Evolutionary conservation across 495 filamentous ascomycete species (phyloP).

Genomic region (Lasiosphaeriaceae sp.): DNA sequence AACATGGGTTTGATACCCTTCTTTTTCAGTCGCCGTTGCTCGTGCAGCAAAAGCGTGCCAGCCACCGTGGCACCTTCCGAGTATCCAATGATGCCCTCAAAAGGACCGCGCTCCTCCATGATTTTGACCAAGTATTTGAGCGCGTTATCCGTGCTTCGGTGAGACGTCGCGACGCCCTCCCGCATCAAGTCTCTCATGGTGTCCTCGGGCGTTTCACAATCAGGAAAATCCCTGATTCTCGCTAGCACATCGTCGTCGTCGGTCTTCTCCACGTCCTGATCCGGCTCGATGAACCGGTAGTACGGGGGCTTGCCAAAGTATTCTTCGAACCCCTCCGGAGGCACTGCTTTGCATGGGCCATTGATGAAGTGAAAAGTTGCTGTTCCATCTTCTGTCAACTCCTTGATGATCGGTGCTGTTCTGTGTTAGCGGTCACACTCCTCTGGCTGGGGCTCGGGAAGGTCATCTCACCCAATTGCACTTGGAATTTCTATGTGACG

Average conservation of each 20-base stretch:
- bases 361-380: slow-evolving; percentile 46
- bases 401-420: slow-evolving; percentile 43
- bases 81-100: slow-evolving; percentile 55
- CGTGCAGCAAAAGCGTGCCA: slow-evolving; percentile 50
- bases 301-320: slow-evolving; percentile 50
- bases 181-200: slow-evolving; percentile 50
- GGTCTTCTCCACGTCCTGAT: slow-evolving; percentile 35
- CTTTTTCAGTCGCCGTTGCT: slow-evolving; percentile 43
- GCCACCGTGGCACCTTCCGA: slow-evolving; percentile 61
- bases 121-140: slow-evolving; percentile 43
- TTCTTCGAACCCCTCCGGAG: slow-evolving; percentile 48
- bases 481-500: slow-evolving; percentile 46
- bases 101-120: slow-evolving; percentile 49
- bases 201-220: slow-evolving; percentile 44
- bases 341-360: slow-evolving; percentile 42
- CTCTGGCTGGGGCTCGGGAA: not conserved
- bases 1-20: slow-evolving; percentile 45
- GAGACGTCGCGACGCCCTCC: slow-evolving; percentile 41
- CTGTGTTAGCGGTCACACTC: not conserved
- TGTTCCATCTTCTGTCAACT: slow-evolving; percentile 40
- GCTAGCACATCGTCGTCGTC: slow-evolving; percentile 44
- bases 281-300: slow-evolving; percentile 48
- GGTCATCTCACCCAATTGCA: slow-evolving; percentile 40
- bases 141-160: slow-evolving; percentile 37
- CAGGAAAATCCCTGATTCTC: slow-evolving; percentile 48